A percentile compares a stretch with the other conserved stretches of the same genome.
Conservation (phyloP, 345 rosid genomes). For the Citrus trifoliata region DNA sequence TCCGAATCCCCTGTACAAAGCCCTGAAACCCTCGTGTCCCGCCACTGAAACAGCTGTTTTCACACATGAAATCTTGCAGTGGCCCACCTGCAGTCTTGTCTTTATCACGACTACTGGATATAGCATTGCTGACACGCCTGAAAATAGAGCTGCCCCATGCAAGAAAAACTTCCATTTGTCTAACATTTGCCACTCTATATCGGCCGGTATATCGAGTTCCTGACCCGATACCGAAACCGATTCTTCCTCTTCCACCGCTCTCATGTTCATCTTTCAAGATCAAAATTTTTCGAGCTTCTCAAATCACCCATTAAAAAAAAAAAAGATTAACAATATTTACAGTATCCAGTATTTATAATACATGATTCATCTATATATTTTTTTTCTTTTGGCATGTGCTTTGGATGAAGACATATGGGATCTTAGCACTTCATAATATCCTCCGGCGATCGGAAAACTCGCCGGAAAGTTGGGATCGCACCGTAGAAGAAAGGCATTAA, state of each 20-base stretch:
- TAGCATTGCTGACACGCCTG: conserved; percentile 76
- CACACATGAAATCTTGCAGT: conserved; percentile 54
- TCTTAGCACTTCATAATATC: conserved; percentile 5
- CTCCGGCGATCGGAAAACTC: conserved; percentile 12
- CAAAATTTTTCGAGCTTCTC: background rate
- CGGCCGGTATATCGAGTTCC: conserved; percentile 61
- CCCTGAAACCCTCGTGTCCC: conserved; percentile 65
- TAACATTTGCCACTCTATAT: conserved; percentile 87
- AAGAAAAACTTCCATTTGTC: conserved; percentile 85
- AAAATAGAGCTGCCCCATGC: conserved; percentile 88
- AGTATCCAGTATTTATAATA: background rate
- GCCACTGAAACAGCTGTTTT: conserved; percentile 48
- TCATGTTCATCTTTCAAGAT: conserved; percentile 44
- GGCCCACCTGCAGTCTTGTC: conserved; percentile 84
- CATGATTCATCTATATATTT: background rate
- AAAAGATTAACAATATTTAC: background rate
- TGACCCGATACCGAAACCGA: conserved; percentile 21
- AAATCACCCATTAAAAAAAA: background rate
- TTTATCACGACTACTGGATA: conserved; percentile 78
- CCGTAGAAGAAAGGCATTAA: background rate
- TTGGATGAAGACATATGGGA: conserved; percentile 2
- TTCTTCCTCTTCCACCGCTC: conserved; percentile 50
- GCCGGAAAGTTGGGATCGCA: conserved; percentile 19
- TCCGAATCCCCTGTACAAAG: conserved; percentile 87
- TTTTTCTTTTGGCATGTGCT: conserved; percentile 2